Conservation (phyloP, 495 filamentous ascomycete species). For the Trichodelitschia bisporula region DNA sequence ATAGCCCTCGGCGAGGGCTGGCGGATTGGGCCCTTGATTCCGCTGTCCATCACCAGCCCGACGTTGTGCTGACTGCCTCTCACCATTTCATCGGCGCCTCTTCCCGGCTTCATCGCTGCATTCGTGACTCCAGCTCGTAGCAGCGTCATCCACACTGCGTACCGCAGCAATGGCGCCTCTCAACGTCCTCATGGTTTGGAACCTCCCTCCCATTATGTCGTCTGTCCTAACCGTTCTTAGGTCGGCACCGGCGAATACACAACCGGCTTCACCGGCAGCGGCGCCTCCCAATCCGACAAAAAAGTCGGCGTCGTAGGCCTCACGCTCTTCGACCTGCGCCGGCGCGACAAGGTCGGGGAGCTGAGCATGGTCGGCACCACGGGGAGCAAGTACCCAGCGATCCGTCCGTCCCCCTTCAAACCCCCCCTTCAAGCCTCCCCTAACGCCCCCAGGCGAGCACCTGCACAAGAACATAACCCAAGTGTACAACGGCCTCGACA, state of each 20-base stretch:
- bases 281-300: slow-evolving; percentile 12
- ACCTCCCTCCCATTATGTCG: slow-evolving; percentile 1
- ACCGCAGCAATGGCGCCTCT: slow-evolving; percentile 55
- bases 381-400: slow-evolving; percentile 71
- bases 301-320: slow-evolving; percentile 83
- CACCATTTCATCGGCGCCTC: no score
- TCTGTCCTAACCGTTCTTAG: slow-evolving; percentile 15
- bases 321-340: slow-evolving; percentile 69
- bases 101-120: no score
- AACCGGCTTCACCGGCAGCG: slow-evolving; percentile 21
- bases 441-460: slow-evolving; percentile 35
- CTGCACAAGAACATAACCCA: slow-evolving; percentile 69
- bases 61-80: no score
- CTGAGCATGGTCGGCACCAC: slow-evolving; percentile 79
- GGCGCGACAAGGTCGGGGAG: slow-evolving; percentile 66
- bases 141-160: no score
- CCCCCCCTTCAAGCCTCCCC: not conserved
- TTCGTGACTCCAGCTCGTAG: no score
- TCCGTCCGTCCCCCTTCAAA: slow-evolving; percentile 31
- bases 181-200: slow-evolving; percentile 62
- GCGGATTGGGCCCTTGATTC: no score
- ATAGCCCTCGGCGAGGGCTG: no score
- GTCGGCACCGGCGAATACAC: slow-evolving; percentile 92
- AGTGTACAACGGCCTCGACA: slow-evolving; percentile 71
- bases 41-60: no score